These are phyloP conservation scores for Ciborinia camelliae DNA, from an alignment of 2,329 filamentous ascomycete genomes.

Conservation along the genomic window DNA sequence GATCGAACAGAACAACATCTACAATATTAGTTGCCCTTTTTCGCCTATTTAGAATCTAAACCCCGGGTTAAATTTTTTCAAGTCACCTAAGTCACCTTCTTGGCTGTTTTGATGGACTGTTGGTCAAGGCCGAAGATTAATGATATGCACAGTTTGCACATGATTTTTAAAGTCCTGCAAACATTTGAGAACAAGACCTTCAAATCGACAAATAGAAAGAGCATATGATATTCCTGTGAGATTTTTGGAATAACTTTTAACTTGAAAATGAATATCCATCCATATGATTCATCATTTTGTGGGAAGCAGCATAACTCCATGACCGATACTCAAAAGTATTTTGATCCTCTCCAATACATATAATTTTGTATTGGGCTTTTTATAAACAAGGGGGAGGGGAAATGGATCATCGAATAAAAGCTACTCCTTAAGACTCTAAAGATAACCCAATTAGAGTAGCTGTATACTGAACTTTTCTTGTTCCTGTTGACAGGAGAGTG, in stretches of 20 bases:
- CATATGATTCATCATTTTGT: constrained; percentile 8
- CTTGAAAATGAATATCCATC: constrained; percentile 1
- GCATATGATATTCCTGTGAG: constrained; percentile 19
- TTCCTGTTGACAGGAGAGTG: background rate
- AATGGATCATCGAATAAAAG: background rate
- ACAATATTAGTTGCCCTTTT: background rate
- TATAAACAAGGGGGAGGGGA: background rate
- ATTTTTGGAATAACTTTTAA: background rate
- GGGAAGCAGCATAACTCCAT: background rate
- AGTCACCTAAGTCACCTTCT: background rate
- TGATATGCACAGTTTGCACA: constrained; percentile 24
- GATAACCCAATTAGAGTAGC: background rate
- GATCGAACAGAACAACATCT: background rate
- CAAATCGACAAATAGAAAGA: constrained; percentile 21
- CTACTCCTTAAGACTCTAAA: constrained; percentile 3
- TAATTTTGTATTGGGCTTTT: constrained; percentile 13
- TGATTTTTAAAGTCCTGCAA: constrained; percentile 33
- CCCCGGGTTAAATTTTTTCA: background rate
- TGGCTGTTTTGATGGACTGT: background rate
- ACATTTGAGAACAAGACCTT: constrained; percentile 26
- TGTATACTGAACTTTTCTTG: background rate
- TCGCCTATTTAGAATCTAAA: background rate
- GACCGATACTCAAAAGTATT: constrained; percentile 1
- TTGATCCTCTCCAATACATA: background rate
- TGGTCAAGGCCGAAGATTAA: constrained; percentile 22